Base-by-base conservation (phyloP, 192 early-diverging fungal genomes). In the Coemansia sp. region DNA sequence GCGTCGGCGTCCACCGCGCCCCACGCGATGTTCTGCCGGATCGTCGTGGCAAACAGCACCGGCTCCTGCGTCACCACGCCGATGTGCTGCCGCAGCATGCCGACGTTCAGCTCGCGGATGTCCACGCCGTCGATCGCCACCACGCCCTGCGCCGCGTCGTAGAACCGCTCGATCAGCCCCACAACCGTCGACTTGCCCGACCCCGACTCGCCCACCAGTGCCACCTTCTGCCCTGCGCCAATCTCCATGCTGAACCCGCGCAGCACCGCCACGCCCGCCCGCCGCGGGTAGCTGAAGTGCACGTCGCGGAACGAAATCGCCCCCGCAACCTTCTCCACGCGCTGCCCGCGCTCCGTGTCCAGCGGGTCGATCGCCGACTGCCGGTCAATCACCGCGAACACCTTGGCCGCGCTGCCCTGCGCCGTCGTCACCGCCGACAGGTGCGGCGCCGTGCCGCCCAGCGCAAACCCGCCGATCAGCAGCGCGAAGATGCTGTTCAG, bases 21-120 rank as follows among this genome's bases (percentile, higher is more conserved):
- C 65, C 84, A 82, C 19, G 80, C 48, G 35, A 98, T 80, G 73
- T 98, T 98, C 60, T 94, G 82, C 49, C 73, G 72, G 46, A 98
- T 89, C 41, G 81, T 79, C 1, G 52, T 64, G 50, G 84, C 85
- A 65, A 96, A 96, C 32, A 97, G 76, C 31, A 94, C 86, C 6
- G 93, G 94, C 58, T 95, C 93, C 80, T 93, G 93, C 5, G 82
- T 79, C 35, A 95, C 94, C 36, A 95, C 81, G 31, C 92, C 94
- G 50, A 97, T 91, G 43, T 88, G 84, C 19, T 78, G 77, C n/a
- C 96, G 87, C 23, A 95, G 70, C 63, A 85, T 90, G 8, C 79
- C 66, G 9, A 94, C 69, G 49, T 95, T 91, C 41, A 82, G 75
- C 17, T 88, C 82, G 53, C 82, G 87, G 52, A 94, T 75, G 54